phyloP scores from a whole-genome alignment of 106 monocot genomes.

The Agapanthus africanus region DNA sequence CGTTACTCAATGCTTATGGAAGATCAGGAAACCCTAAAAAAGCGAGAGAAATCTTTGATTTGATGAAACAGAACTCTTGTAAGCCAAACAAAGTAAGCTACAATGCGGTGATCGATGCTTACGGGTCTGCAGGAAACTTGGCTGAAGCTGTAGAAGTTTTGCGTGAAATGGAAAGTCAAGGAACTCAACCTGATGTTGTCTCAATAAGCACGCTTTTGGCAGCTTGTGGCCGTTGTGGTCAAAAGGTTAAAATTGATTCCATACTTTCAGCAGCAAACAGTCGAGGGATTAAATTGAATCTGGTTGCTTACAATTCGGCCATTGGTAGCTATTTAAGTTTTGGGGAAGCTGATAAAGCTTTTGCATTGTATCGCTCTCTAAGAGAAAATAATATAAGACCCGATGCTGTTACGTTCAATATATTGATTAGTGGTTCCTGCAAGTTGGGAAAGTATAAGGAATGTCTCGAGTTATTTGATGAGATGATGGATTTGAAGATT shows the following conservation, averaged over 20 bases:
- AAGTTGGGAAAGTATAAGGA: slow-evolving; percentile 69
- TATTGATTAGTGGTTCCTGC: slow-evolving; percentile 78
- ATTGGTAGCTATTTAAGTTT: slow-evolving; percentile 78
- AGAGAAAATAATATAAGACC: slow-evolving; percentile 57
- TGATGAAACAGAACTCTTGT: slow-evolving; percentile 48
- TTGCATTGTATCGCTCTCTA: slow-evolving; percentile 60
- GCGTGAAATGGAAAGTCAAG: slow-evolving; percentile 67
- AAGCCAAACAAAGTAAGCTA: slow-evolving; percentile 82
- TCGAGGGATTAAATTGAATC: slow-evolving; percentile 64
- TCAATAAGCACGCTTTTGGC: slow-evolving; percentile 94
- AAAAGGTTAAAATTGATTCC: slow-evolving; percentile 60
- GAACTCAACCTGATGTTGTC: slow-evolving; percentile 64
- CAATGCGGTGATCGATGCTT: slow-evolving; percentile 97
- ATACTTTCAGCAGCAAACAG: slow-evolving; percentile 64
- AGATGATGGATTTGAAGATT: slow-evolving; percentile 61
- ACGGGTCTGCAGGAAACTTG: slow-evolving; percentile 78
- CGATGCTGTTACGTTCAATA: slow-evolving; percentile 77
- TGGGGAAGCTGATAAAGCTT: slow-evolving; percentile 74
- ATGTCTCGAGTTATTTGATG: slow-evolving; percentile 62
- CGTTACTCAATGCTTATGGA: slow-evolving; percentile 89
- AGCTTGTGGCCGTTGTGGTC: slow-evolving; percentile 65
- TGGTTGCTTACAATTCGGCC: slow-evolving; percentile 79
- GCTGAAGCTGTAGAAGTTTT: slow-evolving; percentile 60
- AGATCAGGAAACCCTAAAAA: slow-evolving; percentile 70
- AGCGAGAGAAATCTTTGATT: slow-evolving; percentile 64